Conservation (phyloP, 345 rosid species). For the Salix purpurea region DNA sequence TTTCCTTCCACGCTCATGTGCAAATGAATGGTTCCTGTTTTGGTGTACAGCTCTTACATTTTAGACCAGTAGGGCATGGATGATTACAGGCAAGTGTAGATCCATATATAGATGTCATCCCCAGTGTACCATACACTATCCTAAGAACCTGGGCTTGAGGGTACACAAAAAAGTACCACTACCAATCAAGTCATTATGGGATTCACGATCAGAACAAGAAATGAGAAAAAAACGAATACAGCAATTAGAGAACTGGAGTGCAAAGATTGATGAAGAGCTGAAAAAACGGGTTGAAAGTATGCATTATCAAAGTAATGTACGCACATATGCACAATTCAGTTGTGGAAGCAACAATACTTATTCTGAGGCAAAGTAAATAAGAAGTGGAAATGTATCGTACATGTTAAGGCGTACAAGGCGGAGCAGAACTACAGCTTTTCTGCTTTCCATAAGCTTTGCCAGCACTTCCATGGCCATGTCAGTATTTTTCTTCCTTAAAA, state of each 20-base stretch:
- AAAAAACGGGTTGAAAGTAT: too few species aligned
- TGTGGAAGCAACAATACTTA: too few species aligned
- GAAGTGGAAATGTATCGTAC: too few species aligned
- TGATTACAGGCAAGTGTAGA: neutral
- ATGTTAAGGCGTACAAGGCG: conserved; percentile 50
- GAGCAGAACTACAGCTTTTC: conserved; percentile 43
- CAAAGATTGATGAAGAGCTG: too few species aligned
- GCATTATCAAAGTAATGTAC: too few species aligned
- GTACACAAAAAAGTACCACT: neutral
- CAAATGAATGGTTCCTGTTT: neutral
- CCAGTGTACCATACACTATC: neutral
- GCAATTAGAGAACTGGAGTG: neutral
- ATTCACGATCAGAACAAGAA: too few species aligned
- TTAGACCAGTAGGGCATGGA: neutral
- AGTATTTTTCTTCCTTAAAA: conserved; percentile 36
- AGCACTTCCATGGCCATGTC: conserved; percentile 42
- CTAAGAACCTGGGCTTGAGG: neutral
- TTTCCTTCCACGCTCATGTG: neutral
- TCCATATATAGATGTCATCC: neutral
- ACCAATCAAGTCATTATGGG: neutral
- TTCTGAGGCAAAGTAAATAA: too few species aligned
- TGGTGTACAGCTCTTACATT: neutral
- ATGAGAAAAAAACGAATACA: neutral
- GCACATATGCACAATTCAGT: too few species aligned
- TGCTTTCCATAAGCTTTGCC: conserved; percentile 39